Percentiles rank a stretch among this genome's conserved stretches.
Evolutionary conservation across 73 alveolate species (phyloP).

Genomic region (Breviolum minutum): DNA sequence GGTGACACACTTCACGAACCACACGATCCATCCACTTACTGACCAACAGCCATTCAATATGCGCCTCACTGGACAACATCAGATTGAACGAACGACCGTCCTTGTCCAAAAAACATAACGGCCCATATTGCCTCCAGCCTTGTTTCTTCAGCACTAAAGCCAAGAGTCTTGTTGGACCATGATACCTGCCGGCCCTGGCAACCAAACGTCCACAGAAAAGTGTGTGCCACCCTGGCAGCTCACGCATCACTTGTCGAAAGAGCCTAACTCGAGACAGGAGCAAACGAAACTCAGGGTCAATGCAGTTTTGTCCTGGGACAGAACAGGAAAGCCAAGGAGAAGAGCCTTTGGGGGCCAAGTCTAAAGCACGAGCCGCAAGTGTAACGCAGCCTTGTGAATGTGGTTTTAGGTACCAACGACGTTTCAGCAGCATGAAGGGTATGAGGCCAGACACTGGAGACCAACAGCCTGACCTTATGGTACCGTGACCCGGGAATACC

Average conservation of each 20-base stretch:
- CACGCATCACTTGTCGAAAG: not conserved
- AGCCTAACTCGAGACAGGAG: not conserved
- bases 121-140: not conserved
- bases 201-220: not conserved
- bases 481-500: not conserved
- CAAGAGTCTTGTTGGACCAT: not conserved
- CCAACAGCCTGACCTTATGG: not conserved
- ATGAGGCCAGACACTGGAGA: not conserved
- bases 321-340: too few relatives aligned
- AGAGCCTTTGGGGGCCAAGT: too few relatives aligned
- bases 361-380: too few relatives aligned
- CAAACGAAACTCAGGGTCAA: too few relatives aligned
- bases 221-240: not conserved
- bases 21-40: not conserved
- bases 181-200: not conserved
- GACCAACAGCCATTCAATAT: not conserved
- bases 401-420: not conserved
- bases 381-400: not conserved
- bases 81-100: too few relatives aligned
- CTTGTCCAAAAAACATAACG: too few relatives aligned
- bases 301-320: too few relatives aligned
- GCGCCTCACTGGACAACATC: too few relatives aligned
- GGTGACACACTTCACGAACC: not conserved
- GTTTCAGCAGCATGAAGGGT: not conserved
- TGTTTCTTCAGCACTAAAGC: not conserved